A percentile compares a stretch with the other conserved stretches of the same genome.
Conservation (phyloP, 2,329 filamentous ascomycete genomes). For the Ophiostoma piceae region DNA sequence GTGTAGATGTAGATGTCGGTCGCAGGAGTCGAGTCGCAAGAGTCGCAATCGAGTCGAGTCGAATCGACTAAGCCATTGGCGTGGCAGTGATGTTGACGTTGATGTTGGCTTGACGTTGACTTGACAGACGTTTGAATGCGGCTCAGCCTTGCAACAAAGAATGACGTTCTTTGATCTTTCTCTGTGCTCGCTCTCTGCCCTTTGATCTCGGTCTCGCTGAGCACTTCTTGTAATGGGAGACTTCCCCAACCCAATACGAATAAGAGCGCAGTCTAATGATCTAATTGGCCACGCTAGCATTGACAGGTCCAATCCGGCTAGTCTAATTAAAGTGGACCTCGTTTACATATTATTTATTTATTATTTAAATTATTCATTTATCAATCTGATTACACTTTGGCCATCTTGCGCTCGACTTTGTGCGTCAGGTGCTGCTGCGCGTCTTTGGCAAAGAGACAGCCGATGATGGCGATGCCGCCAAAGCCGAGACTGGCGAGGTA, state of each 20-base stretch:
- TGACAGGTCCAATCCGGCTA: background rate
- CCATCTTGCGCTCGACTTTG: constrained; percentile 21
- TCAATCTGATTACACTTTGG: background rate
- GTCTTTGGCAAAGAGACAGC: constrained; percentile 19
- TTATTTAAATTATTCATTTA: too few species aligned
- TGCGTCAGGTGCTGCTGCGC: constrained; percentile 20
- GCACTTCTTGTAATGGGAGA: too few species aligned
- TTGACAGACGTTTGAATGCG: background rate
- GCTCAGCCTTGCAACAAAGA: constrained; percentile 6
- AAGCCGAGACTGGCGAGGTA: constrained; percentile 21
- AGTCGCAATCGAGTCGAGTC: background rate
- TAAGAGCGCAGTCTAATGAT: background rate
- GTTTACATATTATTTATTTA: too few species aligned
- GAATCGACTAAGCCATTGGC: background rate
- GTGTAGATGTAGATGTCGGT: background rate
- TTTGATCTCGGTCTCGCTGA: background rate
- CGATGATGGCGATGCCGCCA: constrained; percentile 20
- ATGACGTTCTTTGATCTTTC: background rate
- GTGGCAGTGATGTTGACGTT: too few species aligned
- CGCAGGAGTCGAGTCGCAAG: too few species aligned
- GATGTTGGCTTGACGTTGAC: background rate
- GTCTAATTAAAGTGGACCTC: background rate
- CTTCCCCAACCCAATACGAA: background rate
- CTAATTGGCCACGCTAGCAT: background rate
- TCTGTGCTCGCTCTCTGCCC: too few species aligned